Base-by-base conservation (phyloP, 768 basidiomycete species). In the Inosperma sp. region DNA sequence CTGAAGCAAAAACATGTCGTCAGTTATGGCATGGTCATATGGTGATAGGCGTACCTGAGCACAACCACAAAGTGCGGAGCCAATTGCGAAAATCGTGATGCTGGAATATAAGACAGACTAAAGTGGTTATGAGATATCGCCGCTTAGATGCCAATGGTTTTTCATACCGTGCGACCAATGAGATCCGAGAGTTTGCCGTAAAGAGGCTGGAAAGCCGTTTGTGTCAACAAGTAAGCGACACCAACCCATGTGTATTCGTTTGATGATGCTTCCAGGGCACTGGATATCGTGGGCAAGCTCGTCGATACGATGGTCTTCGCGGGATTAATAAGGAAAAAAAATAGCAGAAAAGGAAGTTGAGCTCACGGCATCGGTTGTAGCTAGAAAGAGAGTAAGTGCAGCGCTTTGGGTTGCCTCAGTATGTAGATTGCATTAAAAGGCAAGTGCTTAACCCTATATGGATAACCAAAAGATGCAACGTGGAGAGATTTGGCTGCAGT, bases 181-280 rank as follows among this genome's bases (percentile, higher is more conserved):
- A 91, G 75, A 67, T 91, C 88, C 47, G 88, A 89, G 33, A 92
- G 66, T 59, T 79, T 80, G 47, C 86, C 89, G 61, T 90, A 92
- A 21, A 93, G 68, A 25, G 89, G 89, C 61, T 93, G 89, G 54
- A 83, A 84, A 22, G 86, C 87, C 1, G 89, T 92, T 60, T 92
- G 89, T 1, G 88, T 88, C 51, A 92, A 77, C 78, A 92, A 80
- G 60, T 93, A 93, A 13, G 86, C 77, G 26, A 89, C 84, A 14
- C 83, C 86, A 43, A 93, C 86, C 90, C 90, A 93, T 19, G 84
- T 87, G 61, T 91, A 93, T 61, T 90, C 81, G 46, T 71, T 77
- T 50, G 82, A 77, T 26, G 84, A 79, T 14, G 86, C 88, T 23
- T 72, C 55, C 26, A 93, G 75, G 34, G 88, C 78, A 52, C 76